These are phyloP conservation scores for Fragaria nilgerrensis DNA, from an alignment of 306 rosid genomes.

Conservation along the genomic window DNA sequence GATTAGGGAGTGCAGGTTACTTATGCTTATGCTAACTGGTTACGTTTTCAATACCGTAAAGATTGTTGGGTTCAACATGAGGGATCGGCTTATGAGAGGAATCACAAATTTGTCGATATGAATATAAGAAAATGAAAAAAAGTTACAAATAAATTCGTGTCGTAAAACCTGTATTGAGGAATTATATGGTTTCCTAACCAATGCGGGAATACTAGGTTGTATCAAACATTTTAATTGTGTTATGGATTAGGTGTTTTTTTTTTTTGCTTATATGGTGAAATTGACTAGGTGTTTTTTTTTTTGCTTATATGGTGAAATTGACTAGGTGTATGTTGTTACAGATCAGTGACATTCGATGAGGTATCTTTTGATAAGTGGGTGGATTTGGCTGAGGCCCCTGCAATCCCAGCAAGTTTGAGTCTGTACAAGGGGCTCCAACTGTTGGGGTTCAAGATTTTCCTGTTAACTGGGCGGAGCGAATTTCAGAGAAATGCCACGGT, in stretches of 20 bases:
- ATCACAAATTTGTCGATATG: background rate
- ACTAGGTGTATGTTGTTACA: slow-evolving; percentile 15
- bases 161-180: background rate
- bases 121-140: background rate
- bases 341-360: slow-evolving; percentile 54
- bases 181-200: background rate
- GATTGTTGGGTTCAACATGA: background rate
- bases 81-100: background rate
- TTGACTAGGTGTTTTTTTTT: background rate
- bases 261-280: background rate
- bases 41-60: background rate
- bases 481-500: slow-evolving; percentile 57
- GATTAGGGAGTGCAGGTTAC: no score
- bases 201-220: background rate
- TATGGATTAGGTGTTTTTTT: background rate
- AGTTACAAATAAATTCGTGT: background rate
- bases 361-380: slow-evolving; percentile 65
- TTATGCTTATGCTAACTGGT: no score
- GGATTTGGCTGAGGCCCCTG: slow-evolving; percentile 63
- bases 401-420: slow-evolving; percentile 56
- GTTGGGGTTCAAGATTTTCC: slow-evolving; percentile 62
- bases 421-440: slow-evolving; percentile 44
- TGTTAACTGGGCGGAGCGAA: slow-evolving; percentile 75
- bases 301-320: background rate
- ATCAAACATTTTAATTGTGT: background rate